Percentiles rank a stretch among this genome's conserved stretches.
phyloP scores from a whole-genome alignment of 495 filamentous ascomycete species.

The Parmelia sp. region DNA sequence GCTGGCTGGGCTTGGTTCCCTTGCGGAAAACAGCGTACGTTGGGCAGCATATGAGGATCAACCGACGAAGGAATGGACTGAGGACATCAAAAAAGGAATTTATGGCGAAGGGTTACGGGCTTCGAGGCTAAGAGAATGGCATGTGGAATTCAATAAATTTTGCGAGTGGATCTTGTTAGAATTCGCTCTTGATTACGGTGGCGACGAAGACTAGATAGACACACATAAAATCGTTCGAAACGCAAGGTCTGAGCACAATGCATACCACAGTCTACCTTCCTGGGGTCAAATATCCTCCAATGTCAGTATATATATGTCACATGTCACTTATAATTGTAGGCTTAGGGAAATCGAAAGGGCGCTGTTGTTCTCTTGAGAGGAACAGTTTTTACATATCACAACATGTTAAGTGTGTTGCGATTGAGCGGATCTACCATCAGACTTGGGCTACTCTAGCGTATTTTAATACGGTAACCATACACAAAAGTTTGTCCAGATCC shows the following conservation, averaged over 20 bases:
- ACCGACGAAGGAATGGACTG: constrained; percentile 56
- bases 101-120: constrained; percentile 69
- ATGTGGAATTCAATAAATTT: constrained; percentile 76
- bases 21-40: constrained; percentile 87
- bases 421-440: too few relatives aligned
- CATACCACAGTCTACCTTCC: neutral
- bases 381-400: neutral
- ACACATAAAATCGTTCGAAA: neutral
- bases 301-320: neutral
- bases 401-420: neutral
- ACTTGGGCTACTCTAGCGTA: too few relatives aligned
- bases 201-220: constrained; percentile 23
- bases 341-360: neutral
- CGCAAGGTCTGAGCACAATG: neutral
- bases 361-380: neutral
- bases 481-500: neutral
- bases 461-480: constrained; percentile 1
- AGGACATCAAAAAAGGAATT: constrained; percentile 64
- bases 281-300: neutral
- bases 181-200: constrained; percentile 55
- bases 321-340: too few relatives aligned
- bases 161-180: constrained; percentile 85
- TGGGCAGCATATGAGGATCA: constrained; percentile 88
- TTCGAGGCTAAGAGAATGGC: constrained; percentile 68
- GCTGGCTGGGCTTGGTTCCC: constrained; percentile 63